Conservation (phyloP, 1,139 yeast genomes). For the Scheffersomyces illinoinensis region DNA sequence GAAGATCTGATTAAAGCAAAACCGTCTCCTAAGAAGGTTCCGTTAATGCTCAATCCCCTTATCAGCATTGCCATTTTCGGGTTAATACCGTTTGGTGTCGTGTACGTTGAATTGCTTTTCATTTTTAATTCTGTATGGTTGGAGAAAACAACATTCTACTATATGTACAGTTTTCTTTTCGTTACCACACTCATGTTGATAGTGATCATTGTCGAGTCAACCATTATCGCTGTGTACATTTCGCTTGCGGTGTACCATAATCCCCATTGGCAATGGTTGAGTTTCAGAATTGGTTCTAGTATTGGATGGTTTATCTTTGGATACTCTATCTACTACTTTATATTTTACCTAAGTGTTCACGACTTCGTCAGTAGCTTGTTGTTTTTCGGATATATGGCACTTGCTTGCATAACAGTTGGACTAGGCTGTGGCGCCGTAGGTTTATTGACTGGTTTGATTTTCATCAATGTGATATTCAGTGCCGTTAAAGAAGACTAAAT, state of each 20-base stretch:
- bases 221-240: slow-evolving; percentile 70
- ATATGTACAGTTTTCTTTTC: slow-evolving; percentile 76
- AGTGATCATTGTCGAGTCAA: slow-evolving; percentile 67
- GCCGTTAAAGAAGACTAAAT: slow-evolving; percentile 56
- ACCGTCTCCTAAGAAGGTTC: background rate
- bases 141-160: slow-evolving; percentile 76
- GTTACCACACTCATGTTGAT: slow-evolving; percentile 60
- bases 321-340: slow-evolving; percentile 69
- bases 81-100: slow-evolving; percentile 74
- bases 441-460: slow-evolving; percentile 60
- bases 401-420: slow-evolving; percentile 64
- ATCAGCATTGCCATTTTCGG: slow-evolving; percentile 51
- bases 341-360: slow-evolving; percentile 53
- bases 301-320: slow-evolving; percentile 68
- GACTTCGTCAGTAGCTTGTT: slow-evolving; percentile 72
- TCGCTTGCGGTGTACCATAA: slow-evolving; percentile 59
- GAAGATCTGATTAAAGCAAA: background rate
- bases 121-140: slow-evolving; percentile 79
- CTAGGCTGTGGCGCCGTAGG: slow-evolving; percentile 79
- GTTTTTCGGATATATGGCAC: slow-evolving; percentile 70
- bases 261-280: slow-evolving; percentile 83
- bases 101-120: slow-evolving; percentile 74
- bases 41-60: slow-evolving; percentile 25
- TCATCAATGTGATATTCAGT: slow-evolving; percentile 58
- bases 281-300: slow-evolving; percentile 72